Base-by-base conservation (phyloP, 768 basidiomycete genomes). In the Cystobasidium tubakii region DNA sequence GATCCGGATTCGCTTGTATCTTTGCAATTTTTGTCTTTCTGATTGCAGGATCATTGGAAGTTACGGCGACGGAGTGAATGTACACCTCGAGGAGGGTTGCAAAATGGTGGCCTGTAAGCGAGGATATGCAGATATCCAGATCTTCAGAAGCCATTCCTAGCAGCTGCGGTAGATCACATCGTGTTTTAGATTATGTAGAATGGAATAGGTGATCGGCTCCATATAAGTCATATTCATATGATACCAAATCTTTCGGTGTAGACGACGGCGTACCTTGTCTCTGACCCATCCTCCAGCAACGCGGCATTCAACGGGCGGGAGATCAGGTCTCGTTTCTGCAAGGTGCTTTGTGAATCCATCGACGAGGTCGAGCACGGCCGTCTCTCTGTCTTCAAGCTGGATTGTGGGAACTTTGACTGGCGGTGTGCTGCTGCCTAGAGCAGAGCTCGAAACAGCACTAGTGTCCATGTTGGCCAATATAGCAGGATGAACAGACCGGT, bases 201-300 rank as follows among this genome's bases (percentile, higher is more conserved):
- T 75, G 63, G 55, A 36, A 46, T 33, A 23, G 31, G 60, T 54
- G 53, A 54, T 54, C 53, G 39, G 39, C 39, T 39, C 39, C 15
- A 15, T 39, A 15, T 39, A 39, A 39, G 39, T 39, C 15, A 39
- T 39, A 39, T 39, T 39, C n/a, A n/a, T n/a, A n/a, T n/a, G n/a
- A 39, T 9, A 39, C 39, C 36, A 42, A 62, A 23, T 33, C 17
- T 76, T 21, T 4, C 23, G 64, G n/a, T 44, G 44, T 4, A 46
- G 15, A 43, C 69, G 13, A 34, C 60, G 31, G 80, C 83, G 77
- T 74, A 93, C 95, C 88, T 99, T 99, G 82, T 99, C 96, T 79
- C 96, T 85, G 55, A 98, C 96, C 96, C 96, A 99, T 23, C 96
- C 96, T 21, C 96, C 96, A 13, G 93, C 96, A 60, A 99, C 90